Percentiles rank a stretch among this genome's conserved stretches.
phyloP scores from a whole-genome alignment of 2,329 filamentous ascomycete genomes.

The Shiraia sp. region DNA sequence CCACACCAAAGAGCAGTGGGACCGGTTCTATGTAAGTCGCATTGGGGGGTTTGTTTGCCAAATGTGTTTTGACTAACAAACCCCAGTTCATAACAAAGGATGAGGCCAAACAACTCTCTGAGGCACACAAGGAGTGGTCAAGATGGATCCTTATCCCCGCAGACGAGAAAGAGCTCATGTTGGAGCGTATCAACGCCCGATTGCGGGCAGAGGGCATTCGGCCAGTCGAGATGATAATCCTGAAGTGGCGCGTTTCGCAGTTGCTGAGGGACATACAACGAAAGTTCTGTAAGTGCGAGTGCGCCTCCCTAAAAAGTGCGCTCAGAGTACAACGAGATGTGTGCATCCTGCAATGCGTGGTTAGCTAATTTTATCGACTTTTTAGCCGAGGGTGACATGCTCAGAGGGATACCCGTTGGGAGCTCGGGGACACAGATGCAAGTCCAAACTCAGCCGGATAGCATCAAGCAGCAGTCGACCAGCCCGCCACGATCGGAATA shows the following conservation, averaged over 20 bases:
- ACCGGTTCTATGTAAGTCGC: conserved; percentile 44
- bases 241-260: conserved; percentile 44
- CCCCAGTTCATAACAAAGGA: conserved; percentile 44
- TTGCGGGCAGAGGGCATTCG: conserved; percentile 41
- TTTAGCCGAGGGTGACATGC: conserved; percentile 44
- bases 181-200: conserved; percentile 40
- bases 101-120: conserved; percentile 41
- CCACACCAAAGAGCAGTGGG: conserved; percentile 45
- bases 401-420: conserved; percentile 34
- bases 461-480: conserved; percentile 32
- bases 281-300: conserved; percentile 41
- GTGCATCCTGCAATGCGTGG: conserved; percentile 23
- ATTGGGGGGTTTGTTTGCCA: no score
- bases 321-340: conserved; percentile 18
- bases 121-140: conserved; percentile 43
- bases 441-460: conserved; percentile 31
- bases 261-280: conserved; percentile 42
- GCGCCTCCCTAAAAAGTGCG: conserved; percentile 19
- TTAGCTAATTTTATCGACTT: conserved; percentile 35
- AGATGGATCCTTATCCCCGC: conserved; percentile 44
- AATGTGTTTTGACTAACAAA: conserved; percentile 30
- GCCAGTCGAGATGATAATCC: conserved; percentile 42
- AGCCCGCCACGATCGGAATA: conserved; percentile 37
- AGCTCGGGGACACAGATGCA: conserved; percentile 34
- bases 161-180: conserved; percentile 42